Evolutionary conservation across 1,284 basidiomycete genomes (phyloP), one percentile per base, ranked within the genome.

Genomic region (Ustilago crameri): DNA sequence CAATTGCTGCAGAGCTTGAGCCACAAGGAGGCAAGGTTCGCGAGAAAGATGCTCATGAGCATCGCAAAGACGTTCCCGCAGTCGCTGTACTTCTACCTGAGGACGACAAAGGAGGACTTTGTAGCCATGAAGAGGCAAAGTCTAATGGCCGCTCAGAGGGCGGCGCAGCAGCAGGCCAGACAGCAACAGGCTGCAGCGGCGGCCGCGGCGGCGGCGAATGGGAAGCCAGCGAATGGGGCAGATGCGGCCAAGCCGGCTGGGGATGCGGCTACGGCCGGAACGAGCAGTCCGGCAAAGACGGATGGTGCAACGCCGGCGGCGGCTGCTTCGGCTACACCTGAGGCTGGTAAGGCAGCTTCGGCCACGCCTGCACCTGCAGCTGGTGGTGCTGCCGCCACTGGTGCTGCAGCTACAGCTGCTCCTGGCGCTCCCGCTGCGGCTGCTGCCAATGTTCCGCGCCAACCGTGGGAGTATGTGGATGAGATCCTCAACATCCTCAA

Each of bases 401-500:
- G 7, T 4, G 52, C 52, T 18, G 52, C 67, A 27, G 56, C 56
- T 37, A 51, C 64, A 42, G 46, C 76, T 54, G 22, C 82, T 59
- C 51, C 57, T 5, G 58, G 52, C 20, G 62, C 69, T n/a, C 61
- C 64, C 20, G 67, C 72, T 38, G 54, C 76, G 44, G 30, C 82
- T 58, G 53, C 49, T 51, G 47, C 71, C 55, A 67, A 57, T 55
- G 52, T 60, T 46, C 56, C 64, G 56, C 66, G 91, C 24, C 91
- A 91, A 76, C 89, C 93, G 27, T 93, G 90, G 88, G 95, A 98
- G 62, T 89, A 92, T 78, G 90, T 97, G 15, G 96, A 99, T 47
- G 97, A 98, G 80, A 90, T 98, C 66, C 89, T 95, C 47, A 91
- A 95, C 80, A 91, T 94, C 55, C 87, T 98, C 79, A 98, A 98